Evolutionary conservation across 2,329 filamentous ascomycete genomes (phyloP).

Genomic region (Pseudogymnoascus sp.): DNA sequence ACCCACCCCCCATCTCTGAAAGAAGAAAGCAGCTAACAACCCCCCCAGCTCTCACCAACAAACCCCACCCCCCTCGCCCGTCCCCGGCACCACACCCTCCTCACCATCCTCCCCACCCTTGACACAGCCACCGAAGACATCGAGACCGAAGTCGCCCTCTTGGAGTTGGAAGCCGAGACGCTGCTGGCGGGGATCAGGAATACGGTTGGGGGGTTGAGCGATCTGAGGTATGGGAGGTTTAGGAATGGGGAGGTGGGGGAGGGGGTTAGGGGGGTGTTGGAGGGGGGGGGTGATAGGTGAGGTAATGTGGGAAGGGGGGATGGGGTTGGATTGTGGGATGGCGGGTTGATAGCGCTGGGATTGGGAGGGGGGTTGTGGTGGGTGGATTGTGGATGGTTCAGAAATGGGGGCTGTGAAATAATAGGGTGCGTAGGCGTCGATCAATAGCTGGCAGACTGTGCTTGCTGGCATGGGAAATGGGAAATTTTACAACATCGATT

Average conservation of each 20-base stretch:
- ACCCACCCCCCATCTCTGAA: too few relatives aligned
- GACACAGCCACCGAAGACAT: constrained; percentile 56
- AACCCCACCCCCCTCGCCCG: not conserved
- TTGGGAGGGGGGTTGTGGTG: too few relatives aligned
- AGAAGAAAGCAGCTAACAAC: not conserved
- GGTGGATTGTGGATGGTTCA: not conserved
- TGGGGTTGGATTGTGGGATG: not conserved
- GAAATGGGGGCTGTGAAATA: not conserved
- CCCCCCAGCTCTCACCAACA: not conserved
- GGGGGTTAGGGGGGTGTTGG: constrained; percentile 59
- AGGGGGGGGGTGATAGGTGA: constrained; percentile 36
- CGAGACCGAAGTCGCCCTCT: constrained; percentile 55
- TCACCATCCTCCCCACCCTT: constrained; percentile 59
- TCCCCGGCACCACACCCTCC: constrained; percentile 45
- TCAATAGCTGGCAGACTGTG: not conserved
- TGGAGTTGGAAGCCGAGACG: constrained; percentile 55
- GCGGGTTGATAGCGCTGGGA: not conserved
- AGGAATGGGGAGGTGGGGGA: constrained; percentile 53
- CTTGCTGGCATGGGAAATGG: not conserved
- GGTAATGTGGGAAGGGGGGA: not conserved
- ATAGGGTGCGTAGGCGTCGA: not conserved
- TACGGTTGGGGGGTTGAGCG: constrained; percentile 65
- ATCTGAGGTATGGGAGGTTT: constrained; percentile 72
- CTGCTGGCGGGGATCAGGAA: constrained; percentile 54
- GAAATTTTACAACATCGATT: not conserved